Evolutionary conservation across 305 asterid genomes (phyloP).

Genomic region (Rubia peregrina): DNA sequence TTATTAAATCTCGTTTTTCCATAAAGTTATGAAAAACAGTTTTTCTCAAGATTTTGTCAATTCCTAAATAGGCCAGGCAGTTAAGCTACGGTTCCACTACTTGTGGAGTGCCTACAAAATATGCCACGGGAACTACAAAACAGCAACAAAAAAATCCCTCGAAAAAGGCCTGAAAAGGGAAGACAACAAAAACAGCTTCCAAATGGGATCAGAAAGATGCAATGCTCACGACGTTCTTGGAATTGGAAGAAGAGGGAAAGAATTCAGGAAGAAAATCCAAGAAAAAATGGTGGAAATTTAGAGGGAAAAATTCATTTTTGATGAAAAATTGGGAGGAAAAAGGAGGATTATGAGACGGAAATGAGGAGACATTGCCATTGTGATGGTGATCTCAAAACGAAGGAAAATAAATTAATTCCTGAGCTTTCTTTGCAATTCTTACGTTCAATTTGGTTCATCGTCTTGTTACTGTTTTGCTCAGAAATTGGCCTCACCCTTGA

Average conservation of each 20-base stretch:
- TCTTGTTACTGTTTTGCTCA: slow-evolving; percentile 42
- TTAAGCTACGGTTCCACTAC: background rate
- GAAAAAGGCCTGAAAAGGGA: background rate
- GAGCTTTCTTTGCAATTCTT: slow-evolving; percentile 46
- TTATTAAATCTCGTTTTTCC: too few relatives aligned
- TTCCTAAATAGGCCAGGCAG: too few relatives aligned
- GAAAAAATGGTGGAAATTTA: slow-evolving; percentile 6
- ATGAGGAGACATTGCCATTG: slow-evolving; percentile 16
- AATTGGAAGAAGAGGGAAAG: background rate
- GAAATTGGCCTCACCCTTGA: slow-evolving; percentile 49
- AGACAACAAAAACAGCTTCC: background rate
- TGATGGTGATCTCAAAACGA: slow-evolving; percentile 11
- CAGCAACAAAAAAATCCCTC: background rate
- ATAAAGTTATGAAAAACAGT: too few relatives aligned
- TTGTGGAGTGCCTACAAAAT: slow-evolving; percentile 13
- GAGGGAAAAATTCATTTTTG: background rate
- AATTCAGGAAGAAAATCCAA: background rate
- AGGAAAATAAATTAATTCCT: slow-evolving; percentile 25
- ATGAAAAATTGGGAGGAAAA: background rate
- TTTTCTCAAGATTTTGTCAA: too few relatives aligned
- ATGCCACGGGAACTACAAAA: background rate
- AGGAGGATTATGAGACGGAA: slow-evolving; percentile 7
- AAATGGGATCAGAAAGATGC: background rate
- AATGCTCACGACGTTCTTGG: background rate
- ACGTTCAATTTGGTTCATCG: slow-evolving; percentile 48